Evolutionary conservation across 352 stramenopile genomes (phyloP), one percentile per base, ranked within the genome.

Genomic region (Pythium myriotylum): DNA sequence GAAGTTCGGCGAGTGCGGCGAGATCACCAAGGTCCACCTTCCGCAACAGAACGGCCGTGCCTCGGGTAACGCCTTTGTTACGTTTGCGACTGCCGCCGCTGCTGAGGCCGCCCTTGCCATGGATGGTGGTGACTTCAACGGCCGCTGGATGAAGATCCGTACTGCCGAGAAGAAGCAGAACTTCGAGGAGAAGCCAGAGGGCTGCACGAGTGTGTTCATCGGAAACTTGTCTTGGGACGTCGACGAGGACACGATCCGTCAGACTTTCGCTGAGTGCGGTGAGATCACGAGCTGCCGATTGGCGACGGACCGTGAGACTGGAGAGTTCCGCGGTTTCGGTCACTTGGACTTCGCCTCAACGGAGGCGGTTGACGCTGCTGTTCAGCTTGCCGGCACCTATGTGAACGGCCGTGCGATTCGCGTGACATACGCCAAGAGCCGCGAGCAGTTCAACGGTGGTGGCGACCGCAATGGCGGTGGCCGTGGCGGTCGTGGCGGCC

Each of bases 321-420:
- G 96, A 35, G 91, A 98, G 55, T 99, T 99, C 86, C 97, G 97
- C 73, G 97, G 97, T 43, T 99, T 99, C 72, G 97, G 96, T 32
- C 96, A 99, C 83, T 80, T 99, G 42, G 94, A 99, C 74, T 99
- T 99, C 72, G 87, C 59, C 2, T 76, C 97, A n/a, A 98, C 89
- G 0, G 94, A 99, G 57, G 83, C 86, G 33, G 97, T 98, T 0
- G 94, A 98, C 58, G 76, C 86, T 47, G 91, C 85, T 13, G 85
- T 98, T 33, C 94, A 94, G 61, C 82, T 99, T 54, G 88, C 92
- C 4, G 97, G 97, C 42, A 84, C 76, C 24, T 91, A 98, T 48
- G 79, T 99, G 13, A 81, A 88, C 70, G 97, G 97, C 50, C 89
- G 97, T 53, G 67, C 78, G 1, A 94, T 99, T 47, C 87, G 97